A percentile compares a stretch with the other conserved stretches of the same genome.
phyloP scores from a whole-genome alignment of 306 rosid genomes.

The Lathyrus tuberosus region DNA sequence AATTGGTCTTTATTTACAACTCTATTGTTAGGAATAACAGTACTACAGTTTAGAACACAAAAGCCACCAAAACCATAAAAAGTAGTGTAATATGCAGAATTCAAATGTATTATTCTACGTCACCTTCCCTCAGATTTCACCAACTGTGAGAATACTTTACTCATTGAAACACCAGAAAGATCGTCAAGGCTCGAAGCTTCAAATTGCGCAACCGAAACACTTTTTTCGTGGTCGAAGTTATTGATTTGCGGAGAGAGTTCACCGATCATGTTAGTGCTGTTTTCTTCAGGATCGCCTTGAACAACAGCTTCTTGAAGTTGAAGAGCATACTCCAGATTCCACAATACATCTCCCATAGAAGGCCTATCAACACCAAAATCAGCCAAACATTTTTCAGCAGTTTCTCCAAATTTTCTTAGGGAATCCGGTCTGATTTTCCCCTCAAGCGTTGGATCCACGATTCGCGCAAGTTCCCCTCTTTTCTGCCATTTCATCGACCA shows the following conservation, averaged over 20 bases:
- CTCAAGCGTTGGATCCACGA: conserved; percentile 68
- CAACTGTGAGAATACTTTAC: conserved; percentile 91
- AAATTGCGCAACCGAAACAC: conserved; percentile 50
- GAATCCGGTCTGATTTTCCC: conserved; percentile 88
- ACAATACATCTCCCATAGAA: conserved; percentile 91
- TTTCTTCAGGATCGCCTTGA: conserved; percentile 81
- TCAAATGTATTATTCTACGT: conserved; percentile 31
- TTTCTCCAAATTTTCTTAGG: conserved; percentile 87
- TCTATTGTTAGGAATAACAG: conserved; percentile 4
- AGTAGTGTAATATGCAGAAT: conserved; percentile 24
- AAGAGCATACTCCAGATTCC: conserved; percentile 93
- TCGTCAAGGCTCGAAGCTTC: conserved; percentile 66
- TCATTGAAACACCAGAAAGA: conserved; percentile 95
- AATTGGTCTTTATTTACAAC: conserved; percentile 35
- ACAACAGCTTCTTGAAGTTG: conserved; percentile 85
- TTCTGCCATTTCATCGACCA: conserved; percentile 98
- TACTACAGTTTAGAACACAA: conserved; percentile 6
- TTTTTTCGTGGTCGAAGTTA: conserved; percentile 52
- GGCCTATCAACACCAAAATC: conserved; percentile 91
- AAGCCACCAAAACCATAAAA: conserved; percentile 31
- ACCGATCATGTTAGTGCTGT: conserved; percentile 88
- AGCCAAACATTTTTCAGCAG: conserved; percentile 94
- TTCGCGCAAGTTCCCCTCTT: conserved; percentile 80
- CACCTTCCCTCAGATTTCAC: conserved; percentile 96
- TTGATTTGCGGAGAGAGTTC: conserved; percentile 85